These are phyloP conservation scores for Suillus brevipes DNA, from an alignment of 768 basidiomycete species.

Conservation along the genomic window DNA sequence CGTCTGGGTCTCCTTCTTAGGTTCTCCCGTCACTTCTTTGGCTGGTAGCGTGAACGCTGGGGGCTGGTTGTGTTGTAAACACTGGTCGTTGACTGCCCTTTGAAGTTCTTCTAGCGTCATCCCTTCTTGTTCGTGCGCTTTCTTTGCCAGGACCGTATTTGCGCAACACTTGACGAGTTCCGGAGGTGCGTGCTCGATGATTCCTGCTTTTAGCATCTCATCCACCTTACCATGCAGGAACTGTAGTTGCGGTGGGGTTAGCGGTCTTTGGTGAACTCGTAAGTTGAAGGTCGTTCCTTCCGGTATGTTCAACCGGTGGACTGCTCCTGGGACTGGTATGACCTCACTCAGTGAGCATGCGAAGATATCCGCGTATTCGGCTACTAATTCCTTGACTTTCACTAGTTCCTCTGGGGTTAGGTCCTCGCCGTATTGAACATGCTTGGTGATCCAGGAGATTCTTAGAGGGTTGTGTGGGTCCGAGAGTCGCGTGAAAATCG, in stretches of 20 bases:
- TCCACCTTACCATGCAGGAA: conserved; percentile 1
- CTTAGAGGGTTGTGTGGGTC: too few relatives aligned
- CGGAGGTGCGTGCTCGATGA: conserved; percentile 3
- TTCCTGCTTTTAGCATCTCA: not conserved
- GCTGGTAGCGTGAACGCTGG: not conserved
- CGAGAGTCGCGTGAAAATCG: too few relatives aligned
- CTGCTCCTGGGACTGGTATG: conserved; percentile 14
- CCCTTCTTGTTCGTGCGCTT: conserved; percentile 34
- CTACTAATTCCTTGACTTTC: conserved; percentile 29
- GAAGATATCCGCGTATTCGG: conserved; percentile 44
- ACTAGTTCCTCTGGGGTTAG: conserved; percentile 23
- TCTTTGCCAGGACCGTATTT: conserved; percentile 37
- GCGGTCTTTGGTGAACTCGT: not conserved
- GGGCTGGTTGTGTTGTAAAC: conserved; percentile 3
- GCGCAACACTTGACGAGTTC: conserved; percentile 20
- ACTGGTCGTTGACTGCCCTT: conserved; percentile 29
- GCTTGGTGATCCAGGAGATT: too few relatives aligned
- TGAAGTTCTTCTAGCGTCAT: conserved; percentile 36
- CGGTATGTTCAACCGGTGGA: not conserved
- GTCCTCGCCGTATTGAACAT: conserved; percentile 38
- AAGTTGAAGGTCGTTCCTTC: not conserved
- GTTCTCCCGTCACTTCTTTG: too few relatives aligned
- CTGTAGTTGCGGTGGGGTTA: conserved; percentile 5
- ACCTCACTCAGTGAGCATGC: conserved; percentile 42
- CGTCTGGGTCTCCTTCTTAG: too few relatives aligned